These are phyloP conservation scores for Phytophthora boehmeriae DNA, from an alignment of 352 stramenopile species.

Conservation along the genomic window DNA sequence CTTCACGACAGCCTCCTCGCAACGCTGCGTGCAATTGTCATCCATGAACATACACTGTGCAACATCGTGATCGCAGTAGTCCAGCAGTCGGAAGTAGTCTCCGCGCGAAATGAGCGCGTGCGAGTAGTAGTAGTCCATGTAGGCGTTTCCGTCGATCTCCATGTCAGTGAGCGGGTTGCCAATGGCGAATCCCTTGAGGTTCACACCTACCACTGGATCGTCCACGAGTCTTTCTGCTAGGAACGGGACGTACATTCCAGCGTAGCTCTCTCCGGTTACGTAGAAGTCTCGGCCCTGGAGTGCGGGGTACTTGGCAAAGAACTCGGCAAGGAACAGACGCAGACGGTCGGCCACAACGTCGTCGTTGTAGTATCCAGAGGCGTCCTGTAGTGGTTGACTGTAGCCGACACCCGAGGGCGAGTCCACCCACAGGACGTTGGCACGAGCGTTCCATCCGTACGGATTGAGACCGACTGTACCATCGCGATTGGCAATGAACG, in stretches of 20 bases:
- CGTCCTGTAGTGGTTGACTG: conserved; percentile 50
- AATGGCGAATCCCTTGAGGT: conserved; percentile 73
- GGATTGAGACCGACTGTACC: conserved; percentile 64
- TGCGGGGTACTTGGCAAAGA: conserved; percentile 80
- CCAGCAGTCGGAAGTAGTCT: conserved; percentile 59
- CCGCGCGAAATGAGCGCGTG: conserved; percentile 75
- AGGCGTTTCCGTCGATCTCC: conserved; percentile 63
- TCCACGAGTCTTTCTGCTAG: conserved; percentile 70
- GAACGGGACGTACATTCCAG: conserved; percentile 88
- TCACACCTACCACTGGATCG: conserved; percentile 47
- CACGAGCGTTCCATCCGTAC: conserved; percentile 89
- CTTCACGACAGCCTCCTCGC: conserved; percentile 48
- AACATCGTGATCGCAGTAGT: conserved; percentile 57
- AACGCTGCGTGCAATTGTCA: conserved; percentile 51
- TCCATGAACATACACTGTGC: conserved; percentile 67
- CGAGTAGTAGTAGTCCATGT: conserved; percentile 83
- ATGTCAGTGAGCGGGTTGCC: conserved; percentile 79
- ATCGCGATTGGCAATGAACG: conserved; percentile 64
- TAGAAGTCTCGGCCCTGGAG: conserved; percentile 76
- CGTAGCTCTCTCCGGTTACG: conserved; percentile 90
- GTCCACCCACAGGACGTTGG: conserved; percentile 91
- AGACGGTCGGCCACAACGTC: conserved; percentile 59
- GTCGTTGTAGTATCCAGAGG: conserved; percentile 64
- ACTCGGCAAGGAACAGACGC: conserved; percentile 69
- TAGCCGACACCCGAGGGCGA: conserved; percentile 90